phyloP scores from a whole-genome alignment of 2,329 filamentous ascomycete genomes.

The Colletotrichum sp. region DNA sequence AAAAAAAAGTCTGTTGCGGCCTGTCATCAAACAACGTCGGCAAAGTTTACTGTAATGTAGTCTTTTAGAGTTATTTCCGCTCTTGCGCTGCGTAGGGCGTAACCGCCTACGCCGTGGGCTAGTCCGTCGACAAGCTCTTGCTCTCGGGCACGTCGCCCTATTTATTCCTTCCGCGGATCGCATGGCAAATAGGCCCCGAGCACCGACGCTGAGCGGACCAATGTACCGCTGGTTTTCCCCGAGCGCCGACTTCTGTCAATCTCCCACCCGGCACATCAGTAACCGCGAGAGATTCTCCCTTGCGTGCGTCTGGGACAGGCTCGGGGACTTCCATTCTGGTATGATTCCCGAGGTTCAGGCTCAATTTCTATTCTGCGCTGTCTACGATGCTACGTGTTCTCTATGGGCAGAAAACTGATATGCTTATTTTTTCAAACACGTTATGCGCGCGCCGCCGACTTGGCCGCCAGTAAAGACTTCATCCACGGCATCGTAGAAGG shows the following conservation, averaged over 20 bases:
- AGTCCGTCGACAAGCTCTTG: not conserved
- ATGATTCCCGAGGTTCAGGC: not conserved
- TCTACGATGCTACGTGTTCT: not conserved
- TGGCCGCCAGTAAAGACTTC: constrained; percentile 14
- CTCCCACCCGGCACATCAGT: not conserved
- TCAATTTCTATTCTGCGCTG: not conserved
- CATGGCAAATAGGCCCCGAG: not conserved
- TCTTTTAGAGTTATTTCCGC: not conserved
- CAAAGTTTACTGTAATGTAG: not conserved
- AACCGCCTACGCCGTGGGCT: not conserved
- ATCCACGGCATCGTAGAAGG: constrained; percentile 22
- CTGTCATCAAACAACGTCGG: not conserved
- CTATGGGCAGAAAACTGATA: not conserved
- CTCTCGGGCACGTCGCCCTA: not conserved
- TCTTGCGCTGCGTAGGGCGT: not conserved
- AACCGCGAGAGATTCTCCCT: not conserved
- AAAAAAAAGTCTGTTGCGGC: not conserved
- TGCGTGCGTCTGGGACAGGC: not conserved
- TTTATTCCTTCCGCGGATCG: not conserved
- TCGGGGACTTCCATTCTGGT: not conserved
- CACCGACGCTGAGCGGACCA: not conserved
- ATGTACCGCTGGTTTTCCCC: not conserved
- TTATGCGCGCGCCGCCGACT: constrained; percentile 21
- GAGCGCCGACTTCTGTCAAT: not conserved
- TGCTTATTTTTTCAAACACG: constrained; percentile 1